Conservation (phyloP, 2,329 filamentous ascomycete genomes). For the Aspergillus bombycis region DNA sequence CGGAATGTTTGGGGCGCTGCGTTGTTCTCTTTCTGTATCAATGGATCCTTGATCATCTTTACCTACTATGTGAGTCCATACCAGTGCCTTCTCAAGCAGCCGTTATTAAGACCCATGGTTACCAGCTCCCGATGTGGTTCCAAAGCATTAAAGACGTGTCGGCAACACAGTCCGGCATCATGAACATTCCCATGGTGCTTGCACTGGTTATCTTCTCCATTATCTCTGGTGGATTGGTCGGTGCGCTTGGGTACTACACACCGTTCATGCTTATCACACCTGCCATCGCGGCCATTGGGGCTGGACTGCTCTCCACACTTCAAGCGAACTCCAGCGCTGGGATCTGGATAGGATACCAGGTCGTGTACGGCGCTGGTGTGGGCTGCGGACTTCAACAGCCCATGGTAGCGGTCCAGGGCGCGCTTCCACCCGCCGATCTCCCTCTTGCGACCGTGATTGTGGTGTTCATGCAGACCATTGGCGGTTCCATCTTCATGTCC, state of each 20-base stretch:
- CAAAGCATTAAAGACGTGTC: slow-evolving; percentile 39
- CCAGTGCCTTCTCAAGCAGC: too few species aligned
- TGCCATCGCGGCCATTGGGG: not conserved
- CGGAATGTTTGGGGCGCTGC: not conserved
- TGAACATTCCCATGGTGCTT: slow-evolving; percentile 37
- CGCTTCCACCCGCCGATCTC: too few species aligned
- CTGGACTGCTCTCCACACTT: not conserved
- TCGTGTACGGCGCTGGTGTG: not conserved
- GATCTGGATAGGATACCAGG: not conserved
- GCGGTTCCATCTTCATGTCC: too few species aligned
- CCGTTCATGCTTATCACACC: not conserved
- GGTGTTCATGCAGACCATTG: too few species aligned
- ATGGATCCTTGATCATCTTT: not conserved
- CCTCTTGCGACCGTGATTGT: too few species aligned
- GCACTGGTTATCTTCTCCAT: slow-evolving; percentile 33
- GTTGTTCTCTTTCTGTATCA: not conserved
- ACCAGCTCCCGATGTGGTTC: slow-evolving; percentile 46
- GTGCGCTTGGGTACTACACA: slow-evolving; percentile 32
- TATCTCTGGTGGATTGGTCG: slow-evolving; percentile 33
- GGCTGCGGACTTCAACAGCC: not conserved
- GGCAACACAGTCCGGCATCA: slow-evolving; percentile 38
- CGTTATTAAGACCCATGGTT: too few species aligned
- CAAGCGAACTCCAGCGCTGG: not conserved
- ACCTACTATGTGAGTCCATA: not conserved
- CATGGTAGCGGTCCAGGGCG: too few species aligned